A percentile compares a stretch with the other conserved stretches of the same genome.
Conservation (phyloP, 345 rosid species). For the Populus ilicifolia region DNA sequence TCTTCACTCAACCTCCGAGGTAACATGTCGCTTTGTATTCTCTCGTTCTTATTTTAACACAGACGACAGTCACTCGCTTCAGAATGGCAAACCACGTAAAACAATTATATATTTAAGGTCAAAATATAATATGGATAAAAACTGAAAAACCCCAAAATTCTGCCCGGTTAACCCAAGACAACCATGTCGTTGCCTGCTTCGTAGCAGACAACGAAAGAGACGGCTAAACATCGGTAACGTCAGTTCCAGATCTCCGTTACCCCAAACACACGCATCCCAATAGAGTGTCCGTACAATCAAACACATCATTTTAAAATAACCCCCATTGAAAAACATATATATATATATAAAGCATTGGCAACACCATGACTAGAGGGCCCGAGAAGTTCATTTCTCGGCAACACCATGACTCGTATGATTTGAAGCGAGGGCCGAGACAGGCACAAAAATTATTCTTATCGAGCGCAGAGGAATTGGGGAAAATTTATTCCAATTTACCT, state of each 20-base stretch:
- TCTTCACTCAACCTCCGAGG: not conserved
- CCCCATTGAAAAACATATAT: not conserved
- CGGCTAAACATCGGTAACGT: slow-evolving; percentile 42
- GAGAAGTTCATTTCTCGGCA: too few relatives aligned
- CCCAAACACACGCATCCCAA: slow-evolving; percentile 33
- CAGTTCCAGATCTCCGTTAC: slow-evolving; percentile 17
- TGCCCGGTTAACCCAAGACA: slow-evolving; percentile 53
- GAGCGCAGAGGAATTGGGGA: too few relatives aligned
- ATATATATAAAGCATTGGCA: too few relatives aligned
- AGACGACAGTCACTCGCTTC: slow-evolving; percentile 15
- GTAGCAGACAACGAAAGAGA: slow-evolving; percentile 57
- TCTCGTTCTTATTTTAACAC: slow-evolving; percentile 12
- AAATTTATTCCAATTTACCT: too few relatives aligned
- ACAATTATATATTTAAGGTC: not conserved
- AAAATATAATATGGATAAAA: not conserved
- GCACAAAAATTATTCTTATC: too few relatives aligned
- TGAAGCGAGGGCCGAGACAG: too few relatives aligned
- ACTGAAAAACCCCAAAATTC: slow-evolving; percentile 32
- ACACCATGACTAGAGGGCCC: too few relatives aligned
- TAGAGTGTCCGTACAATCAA: slow-evolving; percentile 2
- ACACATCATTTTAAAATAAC: not conserved
- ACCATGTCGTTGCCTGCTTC: slow-evolving; percentile 60
- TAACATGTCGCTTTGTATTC: not conserved
- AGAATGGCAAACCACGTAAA: slow-evolving; percentile 25
- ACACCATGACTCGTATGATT: too few relatives aligned